Evolutionary conservation across 495 filamentous ascomycete genomes (phyloP).

Genomic region (Aspergillus indologenus): DNA sequence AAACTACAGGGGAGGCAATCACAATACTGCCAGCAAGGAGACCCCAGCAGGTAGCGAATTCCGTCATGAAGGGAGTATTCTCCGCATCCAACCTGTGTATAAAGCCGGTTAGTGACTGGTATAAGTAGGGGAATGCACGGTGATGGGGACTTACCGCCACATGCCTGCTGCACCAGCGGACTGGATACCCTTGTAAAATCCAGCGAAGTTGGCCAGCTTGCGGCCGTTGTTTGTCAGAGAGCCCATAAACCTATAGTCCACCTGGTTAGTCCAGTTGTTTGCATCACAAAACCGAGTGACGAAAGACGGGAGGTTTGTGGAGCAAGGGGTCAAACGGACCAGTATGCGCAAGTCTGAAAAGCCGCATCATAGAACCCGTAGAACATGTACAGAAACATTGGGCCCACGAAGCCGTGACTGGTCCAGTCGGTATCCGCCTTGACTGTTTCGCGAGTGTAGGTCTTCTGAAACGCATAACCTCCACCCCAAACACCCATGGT

Average conservation of each 20-base stretch:
- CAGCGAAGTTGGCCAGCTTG: slow-evolving; percentile 88
- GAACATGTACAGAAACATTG: slow-evolving; percentile 90
- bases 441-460: slow-evolving; percentile 54
- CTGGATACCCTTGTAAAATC: slow-evolving; percentile 97
- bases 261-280: background rate
- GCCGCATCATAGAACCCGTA: slow-evolving; percentile 89
- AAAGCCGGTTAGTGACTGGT: slow-evolving; percentile 13
- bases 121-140: too few species aligned
- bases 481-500: slow-evolving; percentile 87
- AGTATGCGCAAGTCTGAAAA: slow-evolving; percentile 85
- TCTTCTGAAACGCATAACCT: slow-evolving; percentile 74
- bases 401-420: slow-evolving; percentile 65
- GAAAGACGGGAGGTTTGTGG: background rate
- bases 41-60: slow-evolving; percentile 67
- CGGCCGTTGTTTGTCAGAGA: slow-evolving; percentile 86
- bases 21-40: slow-evolving; percentile 69
- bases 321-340: slow-evolving; percentile 50
- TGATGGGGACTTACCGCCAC: slow-evolving; percentile 67
- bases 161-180: slow-evolving; percentile 88
- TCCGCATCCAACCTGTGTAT: slow-evolving; percentile 61
- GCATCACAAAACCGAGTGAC: background rate
- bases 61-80: slow-evolving; percentile 58
- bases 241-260: slow-evolving; percentile 73
- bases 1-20: slow-evolving; percentile 75
- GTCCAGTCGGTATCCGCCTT: slow-evolving; percentile 60